phyloP scores from a whole-genome alignment of 2,329 filamentous ascomycete genomes.

The Chaetomiaceae sp. region DNA sequence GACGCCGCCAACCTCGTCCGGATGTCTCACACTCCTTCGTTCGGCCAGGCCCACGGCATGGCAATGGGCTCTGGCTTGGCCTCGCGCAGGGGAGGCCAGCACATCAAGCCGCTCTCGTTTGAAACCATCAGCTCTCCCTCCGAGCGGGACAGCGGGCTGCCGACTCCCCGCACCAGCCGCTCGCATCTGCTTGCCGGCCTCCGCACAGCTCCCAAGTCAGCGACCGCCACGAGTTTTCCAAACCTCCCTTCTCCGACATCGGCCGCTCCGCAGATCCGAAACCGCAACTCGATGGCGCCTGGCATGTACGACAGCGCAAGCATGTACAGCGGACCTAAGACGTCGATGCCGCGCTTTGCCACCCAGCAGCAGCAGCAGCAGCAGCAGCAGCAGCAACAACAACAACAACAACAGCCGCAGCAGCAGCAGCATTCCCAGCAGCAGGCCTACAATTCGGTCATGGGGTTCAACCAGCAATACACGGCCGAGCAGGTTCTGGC shows the following conservation, averaged over 20 bases:
- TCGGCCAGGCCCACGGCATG: slow-evolving; percentile 63
- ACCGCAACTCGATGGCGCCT: slow-evolving; percentile 34
- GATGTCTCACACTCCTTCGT: slow-evolving; percentile 84
- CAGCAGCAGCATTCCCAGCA: slow-evolving; percentile 30
- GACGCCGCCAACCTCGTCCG: slow-evolving; percentile 99
- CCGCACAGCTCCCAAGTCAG: slow-evolving; percentile 86
- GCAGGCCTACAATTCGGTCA: slow-evolving; percentile 22
- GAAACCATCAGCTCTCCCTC: slow-evolving; percentile 64
- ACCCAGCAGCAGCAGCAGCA: slow-evolving; percentile 29
- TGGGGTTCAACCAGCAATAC: slow-evolving; percentile 43
- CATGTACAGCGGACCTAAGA: slow-evolving; percentile 48
- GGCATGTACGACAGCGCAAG: slow-evolving; percentile 42
- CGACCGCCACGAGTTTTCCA: slow-evolving; percentile 63
- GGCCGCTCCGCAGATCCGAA: slow-evolving; percentile 36
- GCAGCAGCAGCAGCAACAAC: slow-evolving; percentile 23
- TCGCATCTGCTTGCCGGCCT: slow-evolving; percentile 91
- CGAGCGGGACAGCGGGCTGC: slow-evolving; percentile 60
- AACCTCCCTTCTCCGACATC: slow-evolving; percentile 51
- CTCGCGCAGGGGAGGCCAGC: slow-evolving; percentile 74
- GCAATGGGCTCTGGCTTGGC: slow-evolving; percentile 76
- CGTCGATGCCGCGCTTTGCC: slow-evolving; percentile 47
- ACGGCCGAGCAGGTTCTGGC: slow-evolving; percentile 85
- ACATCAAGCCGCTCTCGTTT: slow-evolving; percentile 84
- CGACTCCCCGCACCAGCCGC: slow-evolving; percentile 87
- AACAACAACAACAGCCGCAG: too few species aligned